Percentiles rank a stretch among this genome's conserved stretches.
phyloP scores from a whole-genome alignment of 768 basidiomycete genomes.

The Lentinula detonsa region DNA sequence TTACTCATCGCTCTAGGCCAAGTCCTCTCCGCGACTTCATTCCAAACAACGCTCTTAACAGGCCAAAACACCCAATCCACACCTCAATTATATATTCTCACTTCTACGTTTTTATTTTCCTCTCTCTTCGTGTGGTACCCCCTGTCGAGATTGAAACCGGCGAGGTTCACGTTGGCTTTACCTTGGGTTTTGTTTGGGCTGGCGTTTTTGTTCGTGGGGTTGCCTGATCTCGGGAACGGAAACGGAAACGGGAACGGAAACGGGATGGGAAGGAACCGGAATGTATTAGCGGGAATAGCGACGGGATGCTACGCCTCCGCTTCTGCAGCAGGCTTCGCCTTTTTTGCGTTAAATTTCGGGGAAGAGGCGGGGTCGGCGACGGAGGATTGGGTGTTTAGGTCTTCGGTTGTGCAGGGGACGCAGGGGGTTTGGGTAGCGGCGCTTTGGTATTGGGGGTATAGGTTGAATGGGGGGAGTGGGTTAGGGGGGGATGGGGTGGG shows the following conservation, averaged over 20 bases:
- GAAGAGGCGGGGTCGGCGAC: constrained; percentile 93
- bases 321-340: constrained; percentile 89
- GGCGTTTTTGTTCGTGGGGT: constrained; percentile 87
- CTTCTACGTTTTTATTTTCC: constrained; percentile 79
- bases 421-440: constrained; percentile 96
- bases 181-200: constrained; percentile 92
- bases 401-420: constrained; percentile 90
- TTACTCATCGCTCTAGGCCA: constrained; percentile 85
- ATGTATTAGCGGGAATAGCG: constrained; percentile 67
- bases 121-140: constrained; percentile 85
- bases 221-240: too few species aligned
- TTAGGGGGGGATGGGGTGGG: too few species aligned
- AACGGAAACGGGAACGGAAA: too few species aligned
- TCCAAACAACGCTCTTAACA: constrained; percentile 88
- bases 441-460: constrained; percentile 85
- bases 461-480: too few species aligned
- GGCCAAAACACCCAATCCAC: constrained; percentile 81
- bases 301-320: constrained; percentile 91
- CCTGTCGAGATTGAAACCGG: constrained; percentile 83
- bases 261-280: too few species aligned
- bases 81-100: constrained; percentile 85
- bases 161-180: constrained; percentile 76
- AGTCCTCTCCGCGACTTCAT: constrained; percentile 85
- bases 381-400: constrained; percentile 88
- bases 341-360: constrained; percentile 95